Evolutionary conservation across 805 yeast species (phyloP), one percentile per base, ranked within the genome.

Genomic region (Blastobotrys peoriensis): DNA sequence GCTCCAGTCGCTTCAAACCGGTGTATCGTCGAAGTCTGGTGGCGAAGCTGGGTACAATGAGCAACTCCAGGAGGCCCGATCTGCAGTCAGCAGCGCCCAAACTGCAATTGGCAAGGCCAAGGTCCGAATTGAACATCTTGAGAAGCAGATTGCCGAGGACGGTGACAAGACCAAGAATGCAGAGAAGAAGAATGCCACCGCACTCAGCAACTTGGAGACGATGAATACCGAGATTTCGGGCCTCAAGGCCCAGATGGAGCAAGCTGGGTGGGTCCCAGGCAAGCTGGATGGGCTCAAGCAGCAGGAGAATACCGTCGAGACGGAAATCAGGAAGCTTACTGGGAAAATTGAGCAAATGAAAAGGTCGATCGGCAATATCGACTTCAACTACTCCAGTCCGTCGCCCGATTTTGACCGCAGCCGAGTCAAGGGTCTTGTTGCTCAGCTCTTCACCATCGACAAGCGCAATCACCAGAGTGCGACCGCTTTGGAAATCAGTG

Each of bases 401-500:
- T 59, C 69, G 23, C 68, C 81, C 1, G 64, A 75, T 40, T 86
- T 89, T 57, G 66, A 83, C 54, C 63, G 76, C 2, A 51, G 61
- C 1, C 70, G 82, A 0, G 94, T 93, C 3, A 82, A 80, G 57
- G 99, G 99, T 37, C 76, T 88, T 15, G 95, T 91, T 10, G 96
- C 95, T 2, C 93, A 85, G 58, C 66, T 93, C 40, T 87, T 94
- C 59, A 64, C 71, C 1, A 60, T 93, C 17, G 74, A 74, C 15
- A 78, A 80, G 36, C 60, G 69, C 0, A 76, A 82, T 40, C 60
- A 65, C 44, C 74, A 76, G 20, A 78, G 81, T 43, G 82, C 95
- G 0, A 71, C 81, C 20, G 98, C 99, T 1, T 68, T 93, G 28
- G 97, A 93, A 63, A 83, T 86, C 2, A 83, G 95, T 60, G 98